These are phyloP conservation scores for Diplodia intermedia DNA, from an alignment of 2,329 filamentous ascomycete genomes.

Conservation along the genomic window DNA sequence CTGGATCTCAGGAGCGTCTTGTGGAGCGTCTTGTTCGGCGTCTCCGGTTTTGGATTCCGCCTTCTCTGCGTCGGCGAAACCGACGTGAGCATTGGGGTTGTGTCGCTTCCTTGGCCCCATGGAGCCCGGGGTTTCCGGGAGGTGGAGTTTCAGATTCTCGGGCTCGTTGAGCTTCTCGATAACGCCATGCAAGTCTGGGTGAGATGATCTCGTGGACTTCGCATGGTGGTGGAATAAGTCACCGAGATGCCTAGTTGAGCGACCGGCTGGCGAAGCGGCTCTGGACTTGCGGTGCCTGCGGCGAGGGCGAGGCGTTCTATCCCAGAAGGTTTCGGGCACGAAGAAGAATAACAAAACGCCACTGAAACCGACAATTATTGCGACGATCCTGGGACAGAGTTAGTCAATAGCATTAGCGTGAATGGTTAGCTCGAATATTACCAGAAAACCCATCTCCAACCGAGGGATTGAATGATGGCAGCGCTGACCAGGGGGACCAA, in stretches of 20 bases:
- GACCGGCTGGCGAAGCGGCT: constrained; percentile 14
- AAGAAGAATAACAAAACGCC: constrained; percentile 81
- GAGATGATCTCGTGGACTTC: constrained; percentile 10
- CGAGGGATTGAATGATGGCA: constrained; percentile 75
- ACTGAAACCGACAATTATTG: constrained; percentile 77
- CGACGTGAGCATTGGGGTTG: constrained; percentile 58
- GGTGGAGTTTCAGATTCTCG: neutral
- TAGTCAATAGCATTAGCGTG: neutral
- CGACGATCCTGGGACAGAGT: constrained; percentile 68
- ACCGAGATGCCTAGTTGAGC: constrained; percentile 31
- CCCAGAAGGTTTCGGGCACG: constrained; percentile 96
- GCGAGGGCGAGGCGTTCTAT: constrained; percentile 71
- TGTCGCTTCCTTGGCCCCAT: constrained; percentile 38
- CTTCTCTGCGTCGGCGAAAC: constrained; percentile 54
- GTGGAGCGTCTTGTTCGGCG: neutral
- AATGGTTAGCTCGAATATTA: constrained; percentile 46
- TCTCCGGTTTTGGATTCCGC: neutral
- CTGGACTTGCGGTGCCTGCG: constrained; percentile 33
- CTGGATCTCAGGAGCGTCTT: constrained; percentile 14
- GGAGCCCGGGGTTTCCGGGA: constrained; percentile 18
- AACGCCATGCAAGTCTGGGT: constrained; percentile 12
- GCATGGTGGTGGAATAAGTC: constrained; percentile 14
- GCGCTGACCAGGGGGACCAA: constrained; percentile 86
- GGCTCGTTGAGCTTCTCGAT: constrained; percentile 31
- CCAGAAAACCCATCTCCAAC: constrained; percentile 94